phyloP scores from a whole-genome alignment of 768 basidiomycete genomes.

The Boletus rubroflammeus region DNA sequence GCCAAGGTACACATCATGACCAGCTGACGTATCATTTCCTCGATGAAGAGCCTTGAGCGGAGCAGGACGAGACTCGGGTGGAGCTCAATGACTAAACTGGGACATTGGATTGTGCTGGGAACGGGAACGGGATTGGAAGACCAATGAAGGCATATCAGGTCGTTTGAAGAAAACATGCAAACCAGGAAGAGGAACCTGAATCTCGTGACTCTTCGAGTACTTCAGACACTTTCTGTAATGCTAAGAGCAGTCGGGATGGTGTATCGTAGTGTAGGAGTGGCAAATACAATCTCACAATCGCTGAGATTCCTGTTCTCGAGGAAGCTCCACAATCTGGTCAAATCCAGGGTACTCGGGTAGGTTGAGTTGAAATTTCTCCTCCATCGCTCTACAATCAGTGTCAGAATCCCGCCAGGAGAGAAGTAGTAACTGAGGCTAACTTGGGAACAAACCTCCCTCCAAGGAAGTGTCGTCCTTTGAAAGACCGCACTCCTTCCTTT shows the following conservation, averaged over 20 bases:
- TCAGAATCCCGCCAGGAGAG: conserved; percentile 1
- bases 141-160: background rate
- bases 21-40: background rate
- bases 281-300: conserved; percentile 2
- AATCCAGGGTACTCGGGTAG: conserved; percentile 76
- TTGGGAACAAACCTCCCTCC: conserved; percentile 91
- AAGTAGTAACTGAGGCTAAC: conserved; percentile 40
- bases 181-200: background rate
- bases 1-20: background rate
- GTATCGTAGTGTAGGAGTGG: background rate
- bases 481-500: conserved; percentile 78
- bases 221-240: background rate
- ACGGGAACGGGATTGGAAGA: background rate
- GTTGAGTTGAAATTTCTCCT: conserved; percentile 72
- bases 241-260: background rate
- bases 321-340: conserved; percentile 83
- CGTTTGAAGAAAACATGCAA: background rate
- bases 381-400: conserved; percentile 50
- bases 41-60: background rate
- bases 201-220: background rate
- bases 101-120: background rate
- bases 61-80: background rate
- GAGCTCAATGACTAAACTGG: background rate
- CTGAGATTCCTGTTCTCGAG: conserved; percentile 6
- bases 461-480: conserved; percentile 83